phyloP scores from a whole-genome alignment of 1,284 basidiomycete genomes.

The Malassezia furfur region DNA sequence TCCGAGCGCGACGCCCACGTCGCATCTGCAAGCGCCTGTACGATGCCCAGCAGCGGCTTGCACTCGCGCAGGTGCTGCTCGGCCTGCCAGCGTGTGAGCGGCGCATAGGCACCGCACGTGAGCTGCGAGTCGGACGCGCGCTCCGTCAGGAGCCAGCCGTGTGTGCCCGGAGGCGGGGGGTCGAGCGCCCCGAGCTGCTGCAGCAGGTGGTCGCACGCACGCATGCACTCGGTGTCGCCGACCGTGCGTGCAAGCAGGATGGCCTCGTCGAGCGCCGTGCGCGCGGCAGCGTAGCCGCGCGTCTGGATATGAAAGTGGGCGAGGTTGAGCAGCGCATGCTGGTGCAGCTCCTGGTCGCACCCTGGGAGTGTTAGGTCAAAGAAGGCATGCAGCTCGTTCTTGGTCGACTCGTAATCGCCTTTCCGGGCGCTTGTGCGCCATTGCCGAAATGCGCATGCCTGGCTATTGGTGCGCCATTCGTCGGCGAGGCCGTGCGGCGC shows the following conservation, averaged over 20 bases:
- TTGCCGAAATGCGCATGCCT: slow-evolving; percentile 3
- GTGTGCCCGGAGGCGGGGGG: not conserved
- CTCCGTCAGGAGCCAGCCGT: slow-evolving; percentile 7
- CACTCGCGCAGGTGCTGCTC: slow-evolving; percentile 4
- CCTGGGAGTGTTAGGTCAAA: slow-evolving; percentile 18
- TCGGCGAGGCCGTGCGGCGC: not conserved
- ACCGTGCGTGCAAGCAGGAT: slow-evolving; percentile 16
- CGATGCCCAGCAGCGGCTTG: slow-evolving; percentile 5
- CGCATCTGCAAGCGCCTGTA: slow-evolving; percentile 8
- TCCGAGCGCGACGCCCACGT: slow-evolving; percentile 9
- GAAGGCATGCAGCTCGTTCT: slow-evolving; percentile 12
- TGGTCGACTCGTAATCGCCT: slow-evolving; percentile 11
- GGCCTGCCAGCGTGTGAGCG: slow-evolving; percentile 12
- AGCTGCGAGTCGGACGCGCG: slow-evolving; percentile 1
- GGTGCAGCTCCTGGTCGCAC: slow-evolving; percentile 18
- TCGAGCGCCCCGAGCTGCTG: slow-evolving; percentile 12
- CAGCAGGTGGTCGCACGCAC: slow-evolving; percentile 15
- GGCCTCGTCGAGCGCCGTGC: slow-evolving; percentile 15
- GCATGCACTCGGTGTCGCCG: slow-evolving; percentile 18
- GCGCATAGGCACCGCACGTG: slow-evolving; percentile 10
- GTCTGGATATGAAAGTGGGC: slow-evolving; percentile 10
- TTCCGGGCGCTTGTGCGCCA: slow-evolving; percentile 8
- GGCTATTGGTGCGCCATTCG: slow-evolving; percentile 4
- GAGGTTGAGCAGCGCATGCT: slow-evolving; percentile 17
- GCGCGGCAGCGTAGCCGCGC: slow-evolving; percentile 6